Evolutionary conservation across 495 filamentous ascomycete genomes (phyloP).

Genomic region (Ascodesmis nigricans): DNA sequence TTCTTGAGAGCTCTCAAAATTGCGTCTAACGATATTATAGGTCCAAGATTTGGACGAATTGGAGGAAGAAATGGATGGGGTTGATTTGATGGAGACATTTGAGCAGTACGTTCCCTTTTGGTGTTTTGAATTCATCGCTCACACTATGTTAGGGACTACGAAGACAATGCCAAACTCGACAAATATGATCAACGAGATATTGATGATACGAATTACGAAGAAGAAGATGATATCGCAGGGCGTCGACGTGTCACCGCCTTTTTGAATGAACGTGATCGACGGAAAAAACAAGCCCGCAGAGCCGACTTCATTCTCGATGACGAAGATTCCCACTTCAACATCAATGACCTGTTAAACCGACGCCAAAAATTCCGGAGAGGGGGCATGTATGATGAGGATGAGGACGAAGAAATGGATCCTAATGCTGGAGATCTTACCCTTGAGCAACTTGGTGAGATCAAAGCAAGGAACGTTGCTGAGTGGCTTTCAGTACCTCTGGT

Average conservation of each 20-base stretch:
- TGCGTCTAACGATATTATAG: constrained; percentile 1
- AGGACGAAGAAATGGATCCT: constrained; percentile 62
- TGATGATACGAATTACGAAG: constrained; percentile 61
- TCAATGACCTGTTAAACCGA: constrained; percentile 62
- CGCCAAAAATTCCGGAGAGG: too few relatives aligned
- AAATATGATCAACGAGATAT: constrained; percentile 51
- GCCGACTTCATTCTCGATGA: constrained; percentile 81
- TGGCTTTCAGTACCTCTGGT: constrained; percentile 86
- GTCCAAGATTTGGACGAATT: constrained; percentile 63
- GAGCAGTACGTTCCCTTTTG: constrained; percentile 7
- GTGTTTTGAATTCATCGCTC: neutral
- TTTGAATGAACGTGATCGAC: constrained; percentile 63
- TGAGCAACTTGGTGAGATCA: constrained; percentile 79
- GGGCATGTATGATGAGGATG: constrained; percentile 91
- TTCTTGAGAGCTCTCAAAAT: neutral
- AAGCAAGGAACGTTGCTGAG: constrained; percentile 76
- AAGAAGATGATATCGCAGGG: constrained; percentile 42
- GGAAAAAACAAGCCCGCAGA: too few relatives aligned
- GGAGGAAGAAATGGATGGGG: constrained; percentile 83
- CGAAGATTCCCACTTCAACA: constrained; percentile 59
- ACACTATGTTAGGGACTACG: constrained; percentile 13
- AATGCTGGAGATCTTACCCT: constrained; percentile 85
- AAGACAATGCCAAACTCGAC: constrained; percentile 24
- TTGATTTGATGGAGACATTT: constrained; percentile 42
- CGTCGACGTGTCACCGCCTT: constrained; percentile 67